Conservation (phyloP, 1,284 basidiomycete genomes). For the Trichosporon coremiiforme region DNA sequence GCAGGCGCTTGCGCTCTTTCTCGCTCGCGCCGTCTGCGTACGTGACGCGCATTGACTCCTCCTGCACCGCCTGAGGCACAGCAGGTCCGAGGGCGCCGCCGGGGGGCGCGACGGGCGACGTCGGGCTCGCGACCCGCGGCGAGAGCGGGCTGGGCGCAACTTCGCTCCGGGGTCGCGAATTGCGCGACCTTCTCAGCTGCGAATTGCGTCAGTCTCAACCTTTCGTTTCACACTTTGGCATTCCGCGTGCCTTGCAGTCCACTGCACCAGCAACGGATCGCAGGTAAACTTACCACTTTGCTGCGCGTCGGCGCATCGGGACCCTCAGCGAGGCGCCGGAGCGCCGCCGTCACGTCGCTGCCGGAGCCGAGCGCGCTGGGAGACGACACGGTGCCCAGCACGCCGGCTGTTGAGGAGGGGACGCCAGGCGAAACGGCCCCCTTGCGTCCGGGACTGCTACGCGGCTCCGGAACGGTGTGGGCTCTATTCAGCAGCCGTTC, state of each 20-base stretch:
- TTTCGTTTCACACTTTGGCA: neutral
- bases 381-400: neutral
- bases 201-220: neutral
- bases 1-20: slow-evolving; percentile 40
- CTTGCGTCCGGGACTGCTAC: slow-evolving; percentile 11
- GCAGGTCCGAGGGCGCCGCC: neutral
- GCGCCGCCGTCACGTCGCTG: slow-evolving; percentile 27
- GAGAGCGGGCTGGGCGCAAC: slow-evolving; percentile 16
- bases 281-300: slow-evolving; percentile 19
- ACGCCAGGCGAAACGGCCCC: slow-evolving; percentile 4
- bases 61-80: slow-evolving; percentile 22
- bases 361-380: slow-evolving; percentile 1
- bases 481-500: slow-evolving; percentile 39
- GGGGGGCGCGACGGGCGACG: neutral
- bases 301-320: slow-evolving; percentile 15
- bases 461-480: neutral
- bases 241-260: neutral
- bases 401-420: neutral
- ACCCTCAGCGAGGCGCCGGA: slow-evolving; percentile 27
- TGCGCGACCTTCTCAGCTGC: slow-evolving; percentile 25
- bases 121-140: neutral
- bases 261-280: neutral
- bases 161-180: slow-evolving; percentile 1
- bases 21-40: slow-evolving; percentile 44
- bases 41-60: slow-evolving; percentile 45